Conservation (phyloP, 768 basidiomycete species). For the Roridomyces roridus region DNA sequence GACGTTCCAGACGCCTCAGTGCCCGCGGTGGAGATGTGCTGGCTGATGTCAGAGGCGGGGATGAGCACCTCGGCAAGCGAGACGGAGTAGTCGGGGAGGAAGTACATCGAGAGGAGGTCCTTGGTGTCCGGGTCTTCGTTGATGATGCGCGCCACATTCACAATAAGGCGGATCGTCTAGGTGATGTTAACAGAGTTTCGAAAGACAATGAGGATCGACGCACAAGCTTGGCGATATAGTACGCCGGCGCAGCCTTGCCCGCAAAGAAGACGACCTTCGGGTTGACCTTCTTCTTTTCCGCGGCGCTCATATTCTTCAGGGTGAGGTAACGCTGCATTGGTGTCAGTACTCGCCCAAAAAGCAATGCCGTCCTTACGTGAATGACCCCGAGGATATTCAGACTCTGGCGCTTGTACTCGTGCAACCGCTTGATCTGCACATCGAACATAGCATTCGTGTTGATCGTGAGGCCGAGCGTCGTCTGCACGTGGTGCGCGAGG, state of each 20-base stretch:
- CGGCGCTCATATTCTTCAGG: constrained; percentile 80
- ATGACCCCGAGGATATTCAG: constrained; percentile 93
- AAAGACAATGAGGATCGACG: constrained; percentile 12
- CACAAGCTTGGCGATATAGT: constrained; percentile 92
- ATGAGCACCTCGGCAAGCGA: constrained; percentile 84
- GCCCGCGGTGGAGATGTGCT: constrained; percentile 97
- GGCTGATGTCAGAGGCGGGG: constrained; percentile 92
- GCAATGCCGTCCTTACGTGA: constrained; percentile 56
- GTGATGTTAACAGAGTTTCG: background rate
- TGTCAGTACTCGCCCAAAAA: background rate
- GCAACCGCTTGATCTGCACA: constrained; percentile 93
- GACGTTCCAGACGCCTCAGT: constrained; percentile 88
- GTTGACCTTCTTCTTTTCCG: constrained; percentile 80
- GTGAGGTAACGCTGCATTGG: constrained; percentile 73
- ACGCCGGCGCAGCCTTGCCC: constrained; percentile 95
- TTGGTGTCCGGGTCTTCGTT: constrained; percentile 88
- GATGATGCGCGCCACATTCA: constrained; percentile 83
- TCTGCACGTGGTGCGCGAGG: constrained; percentile 77
- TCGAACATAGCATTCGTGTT: constrained; percentile 86
- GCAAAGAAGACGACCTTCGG: constrained; percentile 96
- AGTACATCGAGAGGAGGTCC: constrained; percentile 86
- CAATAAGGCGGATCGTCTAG: constrained; percentile 91
- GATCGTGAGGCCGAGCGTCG: constrained; percentile 70
- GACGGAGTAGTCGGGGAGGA: constrained; percentile 96
- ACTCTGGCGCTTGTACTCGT: constrained; percentile 96